A percentile compares a stretch with the other conserved stretches of the same genome.
Evolutionary conservation across 495 filamentous ascomycete species (phyloP).

Genomic region (Neurospora sp.): DNA sequence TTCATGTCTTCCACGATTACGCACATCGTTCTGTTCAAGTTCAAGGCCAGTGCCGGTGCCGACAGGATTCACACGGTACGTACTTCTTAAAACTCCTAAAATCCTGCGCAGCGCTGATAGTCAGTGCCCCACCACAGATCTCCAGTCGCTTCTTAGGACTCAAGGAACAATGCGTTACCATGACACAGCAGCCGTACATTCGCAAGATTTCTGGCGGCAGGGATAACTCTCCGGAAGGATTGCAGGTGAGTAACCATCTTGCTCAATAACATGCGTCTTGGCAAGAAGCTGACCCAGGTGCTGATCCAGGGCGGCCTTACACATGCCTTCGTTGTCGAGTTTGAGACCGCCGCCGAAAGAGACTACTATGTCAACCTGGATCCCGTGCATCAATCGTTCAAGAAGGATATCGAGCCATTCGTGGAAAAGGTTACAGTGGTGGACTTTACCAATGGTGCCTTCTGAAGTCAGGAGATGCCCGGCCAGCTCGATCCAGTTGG

Average conservation of each 20-base stretch:
- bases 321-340: conserved; percentile 55
- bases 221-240: conserved; percentile 55
- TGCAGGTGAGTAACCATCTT: conserved; percentile 37
- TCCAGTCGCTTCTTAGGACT: conserved; percentile 22
- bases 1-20: conserved; percentile 21
- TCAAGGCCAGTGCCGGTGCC: conserved; percentile 36
- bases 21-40: conserved; percentile 53
- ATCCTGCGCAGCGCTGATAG: neutral
- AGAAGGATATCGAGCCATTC: conserved; percentile 22
- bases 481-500: too few relatives aligned
- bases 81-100: conserved; percentile 18
- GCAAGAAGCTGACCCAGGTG: neutral
- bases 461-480: conserved; percentile 1
- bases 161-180: conserved; percentile 37
- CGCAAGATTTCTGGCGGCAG: conserved; percentile 45
- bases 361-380: conserved; percentile 47
- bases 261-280: too few relatives aligned
- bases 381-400: conserved; percentile 38
- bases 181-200: conserved; percentile 46
- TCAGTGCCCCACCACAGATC: conserved; percentile 6
- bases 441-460: conserved; percentile 33
- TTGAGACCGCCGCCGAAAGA: conserved; percentile 45
- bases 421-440: conserved; percentile 33
- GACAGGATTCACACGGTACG: conserved; percentile 42
- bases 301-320: conserved; percentile 38